These are phyloP conservation scores for Haematococcus sp. DNA, from an alignment of 139 green algal genomes.

Conservation along the genomic window DNA sequence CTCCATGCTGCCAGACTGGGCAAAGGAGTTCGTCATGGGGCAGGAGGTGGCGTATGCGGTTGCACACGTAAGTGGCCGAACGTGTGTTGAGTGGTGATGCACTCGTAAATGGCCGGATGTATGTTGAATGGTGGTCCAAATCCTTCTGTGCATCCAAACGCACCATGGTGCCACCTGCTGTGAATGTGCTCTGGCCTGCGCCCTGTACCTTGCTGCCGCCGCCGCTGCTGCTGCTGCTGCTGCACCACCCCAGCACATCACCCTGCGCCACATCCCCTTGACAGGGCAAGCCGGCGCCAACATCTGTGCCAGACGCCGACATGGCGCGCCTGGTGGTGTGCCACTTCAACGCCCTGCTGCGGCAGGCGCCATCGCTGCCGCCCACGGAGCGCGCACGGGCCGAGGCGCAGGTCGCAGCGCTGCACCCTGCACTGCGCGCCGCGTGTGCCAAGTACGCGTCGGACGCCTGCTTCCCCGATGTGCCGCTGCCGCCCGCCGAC, in stretches of 20 bases:
- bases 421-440: constrained; percentile 9
- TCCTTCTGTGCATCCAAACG: background rate
- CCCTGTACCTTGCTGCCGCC: background rate
- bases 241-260: background rate
- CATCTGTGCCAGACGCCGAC: constrained; percentile 17
- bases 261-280: no score
- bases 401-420: constrained; percentile 15
- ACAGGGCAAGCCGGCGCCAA: background rate
- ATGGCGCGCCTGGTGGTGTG: constrained; percentile 31
- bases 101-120: background rate
- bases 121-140: background rate
- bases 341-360: constrained; percentile 15
- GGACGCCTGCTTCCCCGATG: constrained; percentile 32
- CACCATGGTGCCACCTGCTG: background rate
- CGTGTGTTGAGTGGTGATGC: no score
- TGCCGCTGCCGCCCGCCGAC: constrained; percentile 21
- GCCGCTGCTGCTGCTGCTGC: background rate
- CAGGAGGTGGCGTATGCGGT: constrained; percentile 32
- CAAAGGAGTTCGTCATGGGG: constrained; percentile 21
- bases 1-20: constrained; percentile 37
- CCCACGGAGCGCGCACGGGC: constrained; percentile 2
- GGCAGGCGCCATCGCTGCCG: background rate
- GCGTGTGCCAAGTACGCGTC: constrained; percentile 38
- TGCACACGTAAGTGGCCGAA: background rate
- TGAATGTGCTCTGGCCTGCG: background rate